Evolutionary conservation across 108 stramenopile genomes (phyloP).

Genomic region (Fragilaria radians): DNA sequence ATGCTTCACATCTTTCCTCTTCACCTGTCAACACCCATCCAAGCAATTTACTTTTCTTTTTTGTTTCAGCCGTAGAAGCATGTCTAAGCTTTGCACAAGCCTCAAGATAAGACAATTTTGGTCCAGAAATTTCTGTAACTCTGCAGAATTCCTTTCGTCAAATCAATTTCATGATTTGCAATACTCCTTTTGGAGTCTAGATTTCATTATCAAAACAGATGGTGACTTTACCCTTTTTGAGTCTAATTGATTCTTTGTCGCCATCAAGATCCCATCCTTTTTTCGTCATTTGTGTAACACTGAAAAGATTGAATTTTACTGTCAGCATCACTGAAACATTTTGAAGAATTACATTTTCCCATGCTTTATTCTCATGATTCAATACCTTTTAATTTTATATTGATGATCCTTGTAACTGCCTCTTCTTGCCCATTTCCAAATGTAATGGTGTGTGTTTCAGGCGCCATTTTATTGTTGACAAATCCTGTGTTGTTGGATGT

Average conservation of each 20-base stretch:
- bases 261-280: slow-evolving; percentile 27
- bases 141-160: neutral
- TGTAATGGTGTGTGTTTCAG: neutral
- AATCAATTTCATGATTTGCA: slow-evolving; percentile 15
- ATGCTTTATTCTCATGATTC: neutral
- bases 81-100: slow-evolving; percentile 21
- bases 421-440: neutral
- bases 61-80: slow-evolving; percentile 4
- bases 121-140: too few relatives aligned
- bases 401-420: neutral
- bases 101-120: too few relatives aligned
- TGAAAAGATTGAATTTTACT: slow-evolving; percentile 7
- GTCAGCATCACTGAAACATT: neutral
- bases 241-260: slow-evolving; percentile 10
- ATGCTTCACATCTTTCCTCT: slow-evolving; percentile 18
- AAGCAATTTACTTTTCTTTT: slow-evolving; percentile 8
- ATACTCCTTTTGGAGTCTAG: slow-evolving; percentile 9
- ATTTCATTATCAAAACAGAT: slow-evolving; percentile 31
- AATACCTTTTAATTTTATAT: neutral
- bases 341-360: neutral
- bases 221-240: slow-evolving; percentile 12
- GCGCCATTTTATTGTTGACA: neutral
- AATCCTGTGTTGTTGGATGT: neutral
- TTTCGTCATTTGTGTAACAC: slow-evolving; percentile 6
- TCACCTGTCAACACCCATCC: slow-evolving; percentile 17